phyloP scores from a whole-genome alignment of 768 basidiomycete genomes.

The Scleroderma citrinum region DNA sequence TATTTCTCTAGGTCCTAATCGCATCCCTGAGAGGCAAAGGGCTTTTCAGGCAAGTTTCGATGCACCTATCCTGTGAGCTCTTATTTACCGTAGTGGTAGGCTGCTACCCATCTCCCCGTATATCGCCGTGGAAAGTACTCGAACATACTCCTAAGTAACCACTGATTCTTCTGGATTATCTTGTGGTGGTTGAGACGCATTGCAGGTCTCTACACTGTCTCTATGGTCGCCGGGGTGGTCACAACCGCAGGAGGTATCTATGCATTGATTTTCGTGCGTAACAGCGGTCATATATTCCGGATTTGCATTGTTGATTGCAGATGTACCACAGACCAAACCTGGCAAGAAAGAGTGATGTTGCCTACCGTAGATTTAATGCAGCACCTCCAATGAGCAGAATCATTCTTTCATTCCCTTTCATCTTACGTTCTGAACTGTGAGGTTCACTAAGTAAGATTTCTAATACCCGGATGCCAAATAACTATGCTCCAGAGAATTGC shows the following conservation, averaged over 20 bases:
- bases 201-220: slow-evolving; percentile 50
- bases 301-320: neutral
- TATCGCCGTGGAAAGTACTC: slow-evolving; percentile 59
- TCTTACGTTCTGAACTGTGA: neutral
- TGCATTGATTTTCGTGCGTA: slow-evolving; percentile 41
- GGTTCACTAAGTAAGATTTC: neutral
- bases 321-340: slow-evolving; percentile 22
- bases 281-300: neutral
- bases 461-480: no score
- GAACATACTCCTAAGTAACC: slow-evolving; percentile 57
- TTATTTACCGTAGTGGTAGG: slow-evolving; percentile 17
- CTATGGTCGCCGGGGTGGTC: slow-evolving; percentile 49
- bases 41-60: slow-evolving; percentile 49
- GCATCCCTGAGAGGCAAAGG: slow-evolving; percentile 60
- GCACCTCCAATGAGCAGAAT: neutral
- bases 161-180: no score
- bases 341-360: slow-evolving; percentile 16
- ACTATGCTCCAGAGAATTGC: no score
- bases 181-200: neutral
- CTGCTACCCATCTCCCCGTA: slow-evolving; percentile 42
- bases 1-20: slow-evolving; percentile 49
- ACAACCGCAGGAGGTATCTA: slow-evolving; percentile 47
- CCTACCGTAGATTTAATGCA: neutral
- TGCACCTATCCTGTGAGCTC: neutral
- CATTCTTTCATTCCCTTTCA: neutral